Evolutionary conservation across 1,284 basidiomycete species (phyloP).

Genomic region (Rhizopogon parksii): DNA sequence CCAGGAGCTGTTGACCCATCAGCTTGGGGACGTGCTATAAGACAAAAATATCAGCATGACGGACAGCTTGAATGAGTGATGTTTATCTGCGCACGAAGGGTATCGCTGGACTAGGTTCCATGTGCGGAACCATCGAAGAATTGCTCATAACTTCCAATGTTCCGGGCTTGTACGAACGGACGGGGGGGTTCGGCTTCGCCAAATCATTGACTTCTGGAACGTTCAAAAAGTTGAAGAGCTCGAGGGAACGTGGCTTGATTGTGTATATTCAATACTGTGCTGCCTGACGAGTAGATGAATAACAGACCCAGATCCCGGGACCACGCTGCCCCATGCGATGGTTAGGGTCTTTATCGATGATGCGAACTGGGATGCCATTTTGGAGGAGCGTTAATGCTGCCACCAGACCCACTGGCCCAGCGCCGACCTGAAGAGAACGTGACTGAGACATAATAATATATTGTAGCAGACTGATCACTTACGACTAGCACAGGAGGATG

Average conservation of each 20-base stretch:
- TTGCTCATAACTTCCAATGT: slow-evolving; percentile 14
- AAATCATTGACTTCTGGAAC: slow-evolving; percentile 16
- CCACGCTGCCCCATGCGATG: slow-evolving; percentile 10
- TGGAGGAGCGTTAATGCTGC: slow-evolving; percentile 37
- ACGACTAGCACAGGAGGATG: no score
- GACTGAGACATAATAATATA: no score
- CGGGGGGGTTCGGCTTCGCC: slow-evolving; percentile 12
- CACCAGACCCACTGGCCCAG: slow-evolving; percentile 42
- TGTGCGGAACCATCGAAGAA: slow-evolving; percentile 15
- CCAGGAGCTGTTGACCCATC: slow-evolving; percentile 24
- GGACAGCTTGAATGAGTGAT: not conserved
- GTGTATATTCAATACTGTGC: no score
- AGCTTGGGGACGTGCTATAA: slow-evolving; percentile 10
- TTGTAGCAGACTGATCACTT: no score
- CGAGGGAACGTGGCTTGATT: slow-evolving; percentile 23
- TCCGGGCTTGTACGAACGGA: slow-evolving; percentile 19
- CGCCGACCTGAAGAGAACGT: slow-evolving; percentile 31
- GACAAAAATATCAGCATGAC: slow-evolving; percentile 2
- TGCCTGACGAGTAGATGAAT: no score
- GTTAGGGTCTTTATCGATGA: slow-evolving; percentile 23
- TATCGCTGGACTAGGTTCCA: slow-evolving; percentile 14
- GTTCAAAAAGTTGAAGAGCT: slow-evolving; percentile 22
- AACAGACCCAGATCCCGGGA: no score
- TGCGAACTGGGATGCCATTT: slow-evolving; percentile 30
- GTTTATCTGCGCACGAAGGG: slow-evolving; percentile 12